These are phyloP conservation scores for Cyclotella cryptica DNA, from an alignment of 108 stramenopile genomes.

Conservation along the genomic window DNA sequence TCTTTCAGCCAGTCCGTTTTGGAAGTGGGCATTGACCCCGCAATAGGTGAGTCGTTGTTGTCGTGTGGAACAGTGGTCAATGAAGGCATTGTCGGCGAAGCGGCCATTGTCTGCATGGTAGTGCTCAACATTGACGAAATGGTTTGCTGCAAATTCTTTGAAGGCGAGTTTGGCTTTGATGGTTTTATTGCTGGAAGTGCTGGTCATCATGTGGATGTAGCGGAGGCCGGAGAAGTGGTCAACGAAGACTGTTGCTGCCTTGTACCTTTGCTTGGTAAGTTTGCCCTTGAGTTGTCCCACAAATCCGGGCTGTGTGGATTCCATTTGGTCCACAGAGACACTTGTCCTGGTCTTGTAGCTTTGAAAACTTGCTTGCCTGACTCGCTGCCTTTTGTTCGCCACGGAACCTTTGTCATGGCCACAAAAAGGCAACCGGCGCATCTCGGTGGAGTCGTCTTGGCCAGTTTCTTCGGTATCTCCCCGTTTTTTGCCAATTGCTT, in stretches of 20 bases:
- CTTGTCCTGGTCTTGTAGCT: constrained; percentile 17
- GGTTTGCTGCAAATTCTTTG: neutral
- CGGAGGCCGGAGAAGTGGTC: constrained; percentile 24
- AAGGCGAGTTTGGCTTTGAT: neutral
- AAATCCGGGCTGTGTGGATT: constrained; percentile 48
- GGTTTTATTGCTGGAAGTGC: too few species aligned
- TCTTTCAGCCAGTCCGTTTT: neutral
- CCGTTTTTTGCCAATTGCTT: constrained; percentile 21
- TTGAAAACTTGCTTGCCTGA: neutral
- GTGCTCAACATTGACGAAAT: constrained; percentile 17
- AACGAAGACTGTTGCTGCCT: constrained; percentile 30
- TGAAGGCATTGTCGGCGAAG: constrained; percentile 40
- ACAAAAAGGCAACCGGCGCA: constrained; percentile 46
- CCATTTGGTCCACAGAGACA: constrained; percentile 59
- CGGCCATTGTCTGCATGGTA: constrained; percentile 53
- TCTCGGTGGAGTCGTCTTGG: constrained; percentile 22
- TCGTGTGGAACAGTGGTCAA: too few species aligned
- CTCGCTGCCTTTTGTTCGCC: too few species aligned
- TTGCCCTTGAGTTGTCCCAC: constrained; percentile 51
- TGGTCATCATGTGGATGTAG: too few species aligned
- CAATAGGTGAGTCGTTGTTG: constrained; percentile 11
- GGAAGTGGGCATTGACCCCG: constrained; percentile 11
- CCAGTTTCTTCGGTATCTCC: constrained; percentile 33
- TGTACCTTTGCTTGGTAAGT: constrained; percentile 17
- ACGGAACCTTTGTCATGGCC: too few species aligned